A percentile compares a stretch with the other conserved stretches of the same genome.
Evolutionary conservation across 306 rosid genomes (phyloP).

Genomic region (Canavalia ensiformis): DNA sequence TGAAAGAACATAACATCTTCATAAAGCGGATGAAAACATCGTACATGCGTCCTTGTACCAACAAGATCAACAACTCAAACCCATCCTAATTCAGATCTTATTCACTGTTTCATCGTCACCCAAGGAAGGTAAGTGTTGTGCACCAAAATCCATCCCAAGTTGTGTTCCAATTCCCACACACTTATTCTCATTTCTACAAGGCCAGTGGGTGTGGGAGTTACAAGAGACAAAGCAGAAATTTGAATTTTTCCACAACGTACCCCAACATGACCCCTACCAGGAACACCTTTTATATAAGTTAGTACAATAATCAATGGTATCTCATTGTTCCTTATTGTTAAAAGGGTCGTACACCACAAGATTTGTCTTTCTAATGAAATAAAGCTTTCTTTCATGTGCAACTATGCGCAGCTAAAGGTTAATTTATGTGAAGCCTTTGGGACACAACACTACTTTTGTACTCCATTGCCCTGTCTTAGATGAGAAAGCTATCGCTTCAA

Average conservation of each 20-base stretch:
- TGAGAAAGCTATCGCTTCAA: conserved; percentile 15
- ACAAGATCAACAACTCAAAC: not conserved
- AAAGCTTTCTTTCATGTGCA: conserved; percentile 22
- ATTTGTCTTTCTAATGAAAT: conserved; percentile 22
- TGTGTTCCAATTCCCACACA: conserved; percentile 37
- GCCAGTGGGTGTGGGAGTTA: not conserved
- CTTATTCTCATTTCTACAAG: not conserved
- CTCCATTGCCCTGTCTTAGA: conserved; percentile 37
- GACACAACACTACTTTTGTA: not conserved
- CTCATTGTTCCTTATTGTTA: not conserved
- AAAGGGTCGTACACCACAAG: conserved; percentile 37
- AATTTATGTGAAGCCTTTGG: not conserved
- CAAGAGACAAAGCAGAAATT: not conserved
- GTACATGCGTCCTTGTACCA: conserved; percentile 19
- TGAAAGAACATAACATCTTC: conserved; percentile 45
- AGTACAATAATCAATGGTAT: conserved; percentile 1
- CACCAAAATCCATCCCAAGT: conserved; percentile 26
- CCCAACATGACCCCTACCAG: conserved; percentile 32
- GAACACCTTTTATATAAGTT: not conserved
- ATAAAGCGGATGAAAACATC: conserved; percentile 42
- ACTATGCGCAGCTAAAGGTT: not conserved
- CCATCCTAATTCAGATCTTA: not conserved
- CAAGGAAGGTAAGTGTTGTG: not conserved
- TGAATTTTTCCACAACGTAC: conserved; percentile 32
- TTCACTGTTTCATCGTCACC: not conserved